Evolutionary conservation across 805 yeast genomes (phyloP).

Genomic region (Lipomyces sp.): DNA sequence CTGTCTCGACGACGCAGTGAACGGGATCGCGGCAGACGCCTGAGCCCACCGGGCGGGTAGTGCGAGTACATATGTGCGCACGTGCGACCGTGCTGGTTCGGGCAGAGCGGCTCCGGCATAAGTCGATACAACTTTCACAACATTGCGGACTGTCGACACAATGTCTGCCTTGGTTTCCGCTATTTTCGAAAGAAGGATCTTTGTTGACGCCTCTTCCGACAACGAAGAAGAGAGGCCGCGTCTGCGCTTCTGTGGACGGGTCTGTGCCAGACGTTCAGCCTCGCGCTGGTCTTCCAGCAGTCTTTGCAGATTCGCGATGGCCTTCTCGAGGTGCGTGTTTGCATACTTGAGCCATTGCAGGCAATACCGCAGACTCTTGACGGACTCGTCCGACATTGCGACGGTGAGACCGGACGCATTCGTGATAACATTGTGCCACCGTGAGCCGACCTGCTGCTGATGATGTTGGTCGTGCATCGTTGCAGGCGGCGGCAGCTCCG

Average conservation of each 20-base stretch:
- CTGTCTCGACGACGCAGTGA: not conserved
- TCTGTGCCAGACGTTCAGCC: slow-evolving; percentile 14
- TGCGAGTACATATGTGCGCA: slow-evolving; percentile 70
- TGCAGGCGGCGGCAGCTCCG: not conserved
- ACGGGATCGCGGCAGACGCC: slow-evolving; percentile 35
- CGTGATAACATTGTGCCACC: slow-evolving; percentile 21
- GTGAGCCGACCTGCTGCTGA: slow-evolving; percentile 11
- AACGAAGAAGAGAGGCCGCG: not conserved
- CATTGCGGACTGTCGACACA: slow-evolving; percentile 82
- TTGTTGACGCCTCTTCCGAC: slow-evolving; percentile 17
- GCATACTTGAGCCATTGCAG: slow-evolving; percentile 77
- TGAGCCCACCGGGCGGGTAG: slow-evolving; percentile 73
- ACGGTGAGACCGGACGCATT: slow-evolving; percentile 37
- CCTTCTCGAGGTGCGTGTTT: slow-evolving; percentile 65
- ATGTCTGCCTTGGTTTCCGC: slow-evolving; percentile 68
- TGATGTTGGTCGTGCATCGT: no score
- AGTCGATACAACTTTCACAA: slow-evolving; percentile 78
- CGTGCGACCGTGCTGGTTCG: slow-evolving; percentile 74
- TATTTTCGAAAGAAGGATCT: slow-evolving; percentile 28
- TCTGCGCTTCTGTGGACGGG: not conserved
- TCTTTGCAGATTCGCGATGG: slow-evolving; percentile 63
- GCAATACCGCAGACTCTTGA: slow-evolving; percentile 72
- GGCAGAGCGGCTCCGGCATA: slow-evolving; percentile 74
- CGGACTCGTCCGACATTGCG: slow-evolving; percentile 62
- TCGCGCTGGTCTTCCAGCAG: slow-evolving; percentile 43